phyloP scores from a whole-genome alignment of 345 rosid species.

The Brassica juncea region DNA sequence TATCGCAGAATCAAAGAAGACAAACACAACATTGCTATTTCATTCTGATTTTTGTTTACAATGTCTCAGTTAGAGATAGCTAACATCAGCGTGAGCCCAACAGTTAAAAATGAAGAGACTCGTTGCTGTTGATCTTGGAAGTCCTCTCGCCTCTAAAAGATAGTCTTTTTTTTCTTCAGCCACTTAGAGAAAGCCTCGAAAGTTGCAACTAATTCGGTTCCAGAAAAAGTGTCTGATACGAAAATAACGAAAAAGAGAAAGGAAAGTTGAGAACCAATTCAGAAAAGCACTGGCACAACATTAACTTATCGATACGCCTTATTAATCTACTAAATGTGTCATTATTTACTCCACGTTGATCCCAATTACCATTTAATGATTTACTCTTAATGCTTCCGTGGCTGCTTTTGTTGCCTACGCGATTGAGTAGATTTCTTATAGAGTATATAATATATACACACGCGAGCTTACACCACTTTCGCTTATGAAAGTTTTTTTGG shows the following conservation, averaged over 20 bases:
- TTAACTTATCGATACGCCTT: neutral
- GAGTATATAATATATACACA: neutral
- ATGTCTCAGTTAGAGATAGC: neutral
- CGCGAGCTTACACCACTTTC: neutral
- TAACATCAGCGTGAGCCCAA: neutral
- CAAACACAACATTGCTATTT: no score
- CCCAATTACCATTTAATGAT: neutral
- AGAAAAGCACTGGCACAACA: neutral
- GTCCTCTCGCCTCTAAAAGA: neutral
- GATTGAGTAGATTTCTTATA: neutral
- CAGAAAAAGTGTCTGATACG: no score
- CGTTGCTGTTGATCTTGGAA: neutral
- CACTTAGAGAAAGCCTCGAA: neutral
- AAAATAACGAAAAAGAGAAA: no score
- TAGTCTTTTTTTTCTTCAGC: neutral
- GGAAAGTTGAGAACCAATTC: neutral
- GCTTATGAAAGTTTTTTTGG: neutral
- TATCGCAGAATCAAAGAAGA: neutral
- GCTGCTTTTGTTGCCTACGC: conserved; percentile 9
- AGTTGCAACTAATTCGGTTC: neutral
- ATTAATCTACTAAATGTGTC: conserved; percentile 1
- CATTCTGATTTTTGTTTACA: neutral
- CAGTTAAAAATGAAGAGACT: neutral
- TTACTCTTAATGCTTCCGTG: conserved; percentile 10
- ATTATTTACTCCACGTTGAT: conserved; percentile 21